Base-by-base conservation (phyloP, 768 basidiomycete species). In the Candolleomyces efflorescens region DNA sequence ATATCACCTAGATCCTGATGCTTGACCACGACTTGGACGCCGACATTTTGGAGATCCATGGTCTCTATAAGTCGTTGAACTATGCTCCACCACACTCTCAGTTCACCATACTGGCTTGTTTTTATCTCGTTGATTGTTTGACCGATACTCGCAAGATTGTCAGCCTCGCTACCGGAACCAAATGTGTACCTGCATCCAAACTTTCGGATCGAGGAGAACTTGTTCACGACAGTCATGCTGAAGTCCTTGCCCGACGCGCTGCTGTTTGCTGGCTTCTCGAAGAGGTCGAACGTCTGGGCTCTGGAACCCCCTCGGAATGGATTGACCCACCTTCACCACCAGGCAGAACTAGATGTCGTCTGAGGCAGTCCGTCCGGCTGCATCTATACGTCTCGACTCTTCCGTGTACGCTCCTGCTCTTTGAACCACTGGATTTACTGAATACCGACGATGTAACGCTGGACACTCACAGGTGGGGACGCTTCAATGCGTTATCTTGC, bases 181-280 rank as follows among this genome's bases (percentile, higher is more conserved):
- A 96, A 73, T 93, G 90, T 64, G 79, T 94, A 0, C 90, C 95
- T 2, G 78, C 72, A 3, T 64, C 66, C 3, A 79, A 79, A 54
- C 74, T 93, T 0, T 85, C 93, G 0, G 63, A 69, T 5, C 75
- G 76, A 26, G 95, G 95, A 0, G 92, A 96, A 65, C 79, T 84
- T 1, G 62, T 97, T 17, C 93, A 95, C 65, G 95, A 97, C 65
- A 87, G 82, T 53, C 95, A 98, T 69, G 95, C 95, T 10, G 95
- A 98, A 71, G 82, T 95, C 20, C 77, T 97, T n/a, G 93, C 93
- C 1, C 81, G 92, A 18, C 79, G 95, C 27, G 86, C 87, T 9
- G 84, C 88, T 0, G 67, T 87, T 44, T 79, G 86, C 23, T 98
- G 93, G 92, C 73, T 93, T 48, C 69, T 94, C 32, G 83, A 88